Evolutionary conservation across 768 basidiomycete genomes (phyloP).

Genomic region (Lepiota subincarnata): DNA sequence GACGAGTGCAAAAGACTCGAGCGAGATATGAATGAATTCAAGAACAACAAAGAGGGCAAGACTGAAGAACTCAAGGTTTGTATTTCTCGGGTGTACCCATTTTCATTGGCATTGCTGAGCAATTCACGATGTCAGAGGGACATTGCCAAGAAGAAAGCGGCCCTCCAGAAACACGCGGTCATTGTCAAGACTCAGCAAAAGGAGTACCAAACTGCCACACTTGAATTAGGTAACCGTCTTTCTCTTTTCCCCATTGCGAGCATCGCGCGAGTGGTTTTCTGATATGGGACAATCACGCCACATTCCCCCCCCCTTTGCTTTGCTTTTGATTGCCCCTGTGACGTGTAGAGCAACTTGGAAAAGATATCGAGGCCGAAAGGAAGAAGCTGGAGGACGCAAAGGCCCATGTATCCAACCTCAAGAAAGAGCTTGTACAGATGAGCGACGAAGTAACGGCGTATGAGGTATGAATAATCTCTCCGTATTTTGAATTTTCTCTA

Average conservation of each 20-base stretch:
- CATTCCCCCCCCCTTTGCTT: background rate
- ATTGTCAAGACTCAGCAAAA: conserved; percentile 84
- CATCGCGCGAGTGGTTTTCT: background rate
- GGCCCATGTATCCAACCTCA: conserved; percentile 47
- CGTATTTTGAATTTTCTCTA: background rate
- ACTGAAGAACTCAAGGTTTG: conserved; percentile 87
- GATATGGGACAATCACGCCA: conserved; percentile 11
- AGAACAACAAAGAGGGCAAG: conserved; percentile 98
- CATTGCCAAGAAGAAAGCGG: conserved; percentile 64
- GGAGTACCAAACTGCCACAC: conserved; percentile 79
- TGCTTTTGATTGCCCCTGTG: background rate
- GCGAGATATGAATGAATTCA: conserved; percentile 97
- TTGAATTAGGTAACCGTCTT: conserved; percentile 76
- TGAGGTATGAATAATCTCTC: conserved; percentile 35
- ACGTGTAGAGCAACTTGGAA: conserved; percentile 70
- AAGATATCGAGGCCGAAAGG: conserved; percentile 59
- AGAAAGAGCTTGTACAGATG: conserved; percentile 61
- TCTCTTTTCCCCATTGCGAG: background rate
- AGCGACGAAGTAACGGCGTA: conserved; percentile 40
- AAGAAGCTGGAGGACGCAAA: conserved; percentile 37
- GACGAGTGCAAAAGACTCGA: conserved; percentile 85
- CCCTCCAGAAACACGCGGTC: conserved; percentile 76
- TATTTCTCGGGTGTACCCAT: background rate
- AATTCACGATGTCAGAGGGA: background rate
- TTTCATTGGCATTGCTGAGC: background rate